Percentiles rank a stretch among this genome's conserved stretches.
phyloP scores from a whole-genome alignment of 306 rosid genomes.

The Lotus japonicus region DNA sequence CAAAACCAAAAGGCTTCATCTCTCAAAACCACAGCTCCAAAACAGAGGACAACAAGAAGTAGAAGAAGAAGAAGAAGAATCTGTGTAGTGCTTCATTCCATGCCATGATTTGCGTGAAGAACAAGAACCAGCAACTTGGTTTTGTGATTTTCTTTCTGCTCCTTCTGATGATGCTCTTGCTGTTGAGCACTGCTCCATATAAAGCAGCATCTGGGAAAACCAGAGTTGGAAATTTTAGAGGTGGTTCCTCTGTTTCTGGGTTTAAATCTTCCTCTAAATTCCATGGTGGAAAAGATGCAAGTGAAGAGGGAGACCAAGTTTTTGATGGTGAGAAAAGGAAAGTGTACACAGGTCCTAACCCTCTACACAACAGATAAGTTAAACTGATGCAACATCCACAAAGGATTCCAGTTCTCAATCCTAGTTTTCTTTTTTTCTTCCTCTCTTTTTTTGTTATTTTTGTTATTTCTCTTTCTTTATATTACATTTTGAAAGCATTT shows the following conservation, averaged over 20 bases:
- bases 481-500: constrained; percentile 32
- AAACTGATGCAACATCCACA: not conserved
- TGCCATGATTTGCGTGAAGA: constrained; percentile 46
- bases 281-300: constrained; percentile 20
- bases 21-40: not conserved
- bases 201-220: constrained; percentile 31
- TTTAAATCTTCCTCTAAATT: constrained; percentile 16
- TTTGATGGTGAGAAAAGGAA: constrained; percentile 70
- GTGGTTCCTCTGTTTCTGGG: constrained; percentile 16
- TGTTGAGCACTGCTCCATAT: constrained; percentile 34
- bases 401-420: constrained; percentile 1
- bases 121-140: constrained; percentile 36
- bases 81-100: constrained; percentile 17
- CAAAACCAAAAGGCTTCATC: constrained; percentile 10
- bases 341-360: constrained; percentile 87
- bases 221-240: constrained; percentile 33
- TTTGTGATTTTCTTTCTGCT: constrained; percentile 38
- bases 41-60: not conserved
- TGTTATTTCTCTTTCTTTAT: not conserved
- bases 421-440: constrained; percentile 5
- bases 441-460: not conserved
- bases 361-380: constrained; percentile 87
- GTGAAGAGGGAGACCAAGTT: constrained; percentile 26
- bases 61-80: not conserved
- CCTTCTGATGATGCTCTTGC: constrained; percentile 34